Evolutionary conservation across 768 basidiomycete genomes (phyloP).

Genomic region (Inosperma sp.): DNA sequence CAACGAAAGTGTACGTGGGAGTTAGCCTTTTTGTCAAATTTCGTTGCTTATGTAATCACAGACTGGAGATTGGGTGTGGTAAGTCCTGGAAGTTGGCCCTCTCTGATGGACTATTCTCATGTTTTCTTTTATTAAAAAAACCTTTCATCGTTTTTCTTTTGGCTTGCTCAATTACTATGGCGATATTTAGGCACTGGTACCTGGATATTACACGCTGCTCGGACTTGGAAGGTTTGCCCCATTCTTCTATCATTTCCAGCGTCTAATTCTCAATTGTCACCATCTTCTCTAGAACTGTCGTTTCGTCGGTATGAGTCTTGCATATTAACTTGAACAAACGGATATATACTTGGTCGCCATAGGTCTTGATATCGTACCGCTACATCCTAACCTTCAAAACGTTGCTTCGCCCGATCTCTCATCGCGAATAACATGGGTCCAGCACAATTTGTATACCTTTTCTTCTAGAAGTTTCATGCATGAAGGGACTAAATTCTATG

Average conservation of each 20-base stretch:
- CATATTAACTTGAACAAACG: neutral
- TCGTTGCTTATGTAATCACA: constrained; percentile 16
- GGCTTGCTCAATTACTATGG: neutral
- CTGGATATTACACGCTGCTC: constrained; percentile 66
- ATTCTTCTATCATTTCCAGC: constrained; percentile 5
- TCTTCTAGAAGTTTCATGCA: neutral
- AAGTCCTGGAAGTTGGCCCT: constrained; percentile 21
- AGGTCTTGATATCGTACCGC: constrained; percentile 69
- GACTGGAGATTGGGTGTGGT: constrained; percentile 75
- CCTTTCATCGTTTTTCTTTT: neutral
- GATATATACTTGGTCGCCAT: constrained; percentile 1
- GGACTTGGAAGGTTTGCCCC: constrained; percentile 54
- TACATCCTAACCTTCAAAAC: constrained; percentile 63
- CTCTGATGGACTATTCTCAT: neutral
- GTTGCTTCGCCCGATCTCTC: constrained; percentile 55
- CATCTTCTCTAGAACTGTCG: constrained; percentile 42
- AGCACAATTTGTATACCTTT: constrained; percentile 60
- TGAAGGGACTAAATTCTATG: neutral
- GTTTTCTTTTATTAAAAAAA: neutral
- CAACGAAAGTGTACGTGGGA: constrained; percentile 53
- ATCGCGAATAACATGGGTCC: constrained; percentile 64
- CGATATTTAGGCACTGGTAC: constrained; percentile 54
- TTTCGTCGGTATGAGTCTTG: constrained; percentile 57
- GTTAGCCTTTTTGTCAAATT: neutral
- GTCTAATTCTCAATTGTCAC: constrained; percentile 2